These are phyloP conservation scores for Allium sativum DNA, from an alignment of 106 monocot genomes.

Conservation along the genomic window DNA sequence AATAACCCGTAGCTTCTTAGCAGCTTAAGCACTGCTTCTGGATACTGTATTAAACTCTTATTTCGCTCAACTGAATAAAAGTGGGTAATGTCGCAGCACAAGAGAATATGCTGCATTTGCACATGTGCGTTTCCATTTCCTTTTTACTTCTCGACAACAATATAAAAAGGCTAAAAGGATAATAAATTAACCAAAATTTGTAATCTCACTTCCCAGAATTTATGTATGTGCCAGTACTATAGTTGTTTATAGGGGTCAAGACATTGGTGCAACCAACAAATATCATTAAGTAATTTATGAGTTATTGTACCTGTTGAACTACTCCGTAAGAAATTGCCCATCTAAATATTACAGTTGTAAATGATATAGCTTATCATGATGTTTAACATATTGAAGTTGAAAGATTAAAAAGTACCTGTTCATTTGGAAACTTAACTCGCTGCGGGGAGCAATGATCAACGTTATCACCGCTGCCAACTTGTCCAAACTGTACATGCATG, in stretches of 20 bases:
- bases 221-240: too few relatives aligned
- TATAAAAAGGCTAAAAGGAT: too few relatives aligned
- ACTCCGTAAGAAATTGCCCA: not conserved
- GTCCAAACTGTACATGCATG: constrained; percentile 65
- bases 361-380: not conserved
- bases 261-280: not conserved
- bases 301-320: not conserved
- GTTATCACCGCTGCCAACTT: constrained; percentile 80
- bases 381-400: not conserved
- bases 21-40: too few relatives aligned
- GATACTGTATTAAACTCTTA: too few relatives aligned
- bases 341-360: not conserved
- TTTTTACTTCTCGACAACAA: too few relatives aligned
- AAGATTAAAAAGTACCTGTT: constrained; percentile 33
- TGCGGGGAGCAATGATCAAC: constrained; percentile 69
- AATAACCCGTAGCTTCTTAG: too few relatives aligned
- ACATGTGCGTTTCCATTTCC: too few relatives aligned
- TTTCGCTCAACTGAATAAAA: too few relatives aligned
- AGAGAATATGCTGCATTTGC: too few relatives aligned
- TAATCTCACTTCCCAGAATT: too few relatives aligned
- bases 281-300: not conserved
- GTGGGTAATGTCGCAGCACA: too few relatives aligned
- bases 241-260: not conserved
- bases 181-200: too few relatives aligned
- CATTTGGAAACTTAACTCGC: constrained; percentile 57